Evolutionary conservation across 371 early-diverging fungal genomes (phyloP).

Genomic region (Mortierella sp.): DNA sequence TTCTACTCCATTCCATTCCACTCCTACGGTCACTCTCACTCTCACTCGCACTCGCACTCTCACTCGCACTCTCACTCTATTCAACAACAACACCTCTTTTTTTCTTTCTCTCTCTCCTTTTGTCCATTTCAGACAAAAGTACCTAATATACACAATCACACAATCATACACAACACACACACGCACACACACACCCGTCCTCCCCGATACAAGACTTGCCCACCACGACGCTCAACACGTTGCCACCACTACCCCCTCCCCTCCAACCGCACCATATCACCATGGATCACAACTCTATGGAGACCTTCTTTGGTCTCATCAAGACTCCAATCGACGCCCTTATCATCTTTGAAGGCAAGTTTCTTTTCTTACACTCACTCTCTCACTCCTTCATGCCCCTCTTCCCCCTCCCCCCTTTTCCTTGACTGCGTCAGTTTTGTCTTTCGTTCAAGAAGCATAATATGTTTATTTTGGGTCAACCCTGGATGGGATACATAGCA

Average conservation of each 20-base stretch:
- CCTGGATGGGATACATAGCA: not conserved
- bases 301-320: constrained; percentile 84
- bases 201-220: not conserved
- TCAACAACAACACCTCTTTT: not conserved
- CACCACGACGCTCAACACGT: not conserved
- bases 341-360: constrained; percentile 78
- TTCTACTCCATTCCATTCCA: not conserved
- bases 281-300: constrained; percentile 64
- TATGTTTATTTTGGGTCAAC: not conserved
- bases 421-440: not conserved
- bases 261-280: constrained; percentile 11
- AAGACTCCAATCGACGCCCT: constrained; percentile 87
- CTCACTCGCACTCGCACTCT: too few species aligned
- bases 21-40: not conserved
- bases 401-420: not conserved
- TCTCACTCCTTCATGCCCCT: not conserved
- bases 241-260: constrained; percentile 14
- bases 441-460: not conserved
- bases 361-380: not conserved
- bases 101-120: too few species aligned
- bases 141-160: too few species aligned
- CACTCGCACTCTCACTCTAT: too few species aligned
- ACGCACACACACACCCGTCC: too few species aligned
- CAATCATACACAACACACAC: not conserved
- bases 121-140: too few species aligned